These are phyloP conservation scores for Ziziphus jujuba DNA, from an alignment of 306 rosid species.

Conservation along the genomic window DNA sequence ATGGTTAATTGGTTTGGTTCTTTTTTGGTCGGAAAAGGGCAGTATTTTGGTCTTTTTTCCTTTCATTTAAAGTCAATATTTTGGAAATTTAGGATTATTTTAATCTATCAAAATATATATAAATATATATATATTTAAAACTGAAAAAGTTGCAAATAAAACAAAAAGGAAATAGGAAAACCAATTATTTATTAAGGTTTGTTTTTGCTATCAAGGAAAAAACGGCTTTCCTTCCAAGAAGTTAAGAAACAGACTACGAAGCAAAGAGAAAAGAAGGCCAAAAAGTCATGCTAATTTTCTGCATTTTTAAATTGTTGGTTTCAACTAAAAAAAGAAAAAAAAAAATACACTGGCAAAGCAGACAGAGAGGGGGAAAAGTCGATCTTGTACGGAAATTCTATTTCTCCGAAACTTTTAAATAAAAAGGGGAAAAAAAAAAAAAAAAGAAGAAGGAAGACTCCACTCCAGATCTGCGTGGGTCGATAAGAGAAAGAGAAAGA, in stretches of 20 bases:
- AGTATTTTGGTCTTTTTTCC: too few relatives aligned
- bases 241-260: background rate
- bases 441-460: background rate
- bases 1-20: too few relatives aligned
- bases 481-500: background rate
- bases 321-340: too few relatives aligned
- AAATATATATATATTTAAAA: too few relatives aligned
- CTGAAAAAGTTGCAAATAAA: too few relatives aligned
- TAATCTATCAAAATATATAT: too few relatives aligned
- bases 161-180: too few relatives aligned
- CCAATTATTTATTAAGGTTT: background rate
- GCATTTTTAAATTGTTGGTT: background rate
- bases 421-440: background rate
- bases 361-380: background rate
- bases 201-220: background rate
- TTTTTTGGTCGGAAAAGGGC: too few relatives aligned
- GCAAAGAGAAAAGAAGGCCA: background rate
- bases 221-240: background rate
- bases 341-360: background rate
- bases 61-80: too few relatives aligned
- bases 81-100: too few relatives aligned
- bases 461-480: constrained; percentile 24
- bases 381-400: background rate
- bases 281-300: background rate
- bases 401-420: too few relatives aligned